These are phyloP conservation scores for Phylloporus sp. DNA, from an alignment of 768 basidiomycete genomes.

Conservation along the genomic window DNA sequence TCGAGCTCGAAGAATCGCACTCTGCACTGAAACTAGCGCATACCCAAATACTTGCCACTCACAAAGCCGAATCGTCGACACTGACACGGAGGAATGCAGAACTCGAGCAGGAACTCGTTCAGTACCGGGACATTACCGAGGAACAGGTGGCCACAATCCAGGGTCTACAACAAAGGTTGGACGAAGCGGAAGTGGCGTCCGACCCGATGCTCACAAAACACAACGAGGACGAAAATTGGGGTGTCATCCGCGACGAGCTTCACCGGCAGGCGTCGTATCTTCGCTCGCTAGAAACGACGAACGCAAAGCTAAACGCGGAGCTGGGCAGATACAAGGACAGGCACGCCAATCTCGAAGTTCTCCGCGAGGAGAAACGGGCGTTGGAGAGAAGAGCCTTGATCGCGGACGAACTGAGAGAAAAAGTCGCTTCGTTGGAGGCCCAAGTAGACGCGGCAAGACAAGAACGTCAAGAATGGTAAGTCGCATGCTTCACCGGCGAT, in stretches of 20 bases:
- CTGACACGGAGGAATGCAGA: constrained; percentile 42
- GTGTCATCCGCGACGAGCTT: constrained; percentile 61
- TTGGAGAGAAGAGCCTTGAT: constrained; percentile 49
- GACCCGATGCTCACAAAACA: constrained; percentile 25
- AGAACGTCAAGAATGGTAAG: constrained; percentile 59
- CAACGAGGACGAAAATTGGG: constrained; percentile 53
- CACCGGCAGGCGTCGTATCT: constrained; percentile 60
- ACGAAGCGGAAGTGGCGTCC: constrained; percentile 37
- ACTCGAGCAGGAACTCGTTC: constrained; percentile 45
- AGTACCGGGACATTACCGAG: constrained; percentile 38
- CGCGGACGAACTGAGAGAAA: constrained; percentile 52
- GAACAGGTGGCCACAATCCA: constrained; percentile 38
- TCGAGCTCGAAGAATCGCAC: constrained; percentile 57
- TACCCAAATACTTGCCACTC: constrained; percentile 44
- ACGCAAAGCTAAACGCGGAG: constrained; percentile 52
- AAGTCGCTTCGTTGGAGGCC: constrained; percentile 53
- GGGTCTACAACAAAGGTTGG: constrained; percentile 44
- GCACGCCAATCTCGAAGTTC: constrained; percentile 58
- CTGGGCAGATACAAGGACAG: constrained; percentile 48
- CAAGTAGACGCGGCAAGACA: constrained; percentile 56
- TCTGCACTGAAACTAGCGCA: constrained; percentile 44
- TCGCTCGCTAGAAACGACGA: constrained; percentile 53
- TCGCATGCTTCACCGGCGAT: constrained; percentile 1
- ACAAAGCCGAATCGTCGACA: constrained; percentile 48
- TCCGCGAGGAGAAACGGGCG: constrained; percentile 68